Conservation (phyloP, 2,329 filamentous ascomycete genomes). For the Tolypocladium nubicola region DNA sequence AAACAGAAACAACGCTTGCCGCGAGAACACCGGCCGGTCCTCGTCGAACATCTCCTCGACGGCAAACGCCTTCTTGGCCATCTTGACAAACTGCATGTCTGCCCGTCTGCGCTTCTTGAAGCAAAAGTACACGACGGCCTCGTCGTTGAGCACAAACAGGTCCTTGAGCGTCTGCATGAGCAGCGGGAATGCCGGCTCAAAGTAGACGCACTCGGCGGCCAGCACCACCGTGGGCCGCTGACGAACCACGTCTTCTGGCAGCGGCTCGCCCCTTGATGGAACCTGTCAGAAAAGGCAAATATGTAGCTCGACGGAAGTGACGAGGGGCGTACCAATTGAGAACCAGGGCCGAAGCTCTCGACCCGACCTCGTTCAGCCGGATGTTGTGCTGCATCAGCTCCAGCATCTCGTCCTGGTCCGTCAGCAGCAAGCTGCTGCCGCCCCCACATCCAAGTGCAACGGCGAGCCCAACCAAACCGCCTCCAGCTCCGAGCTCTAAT, state of each 20-base stretch:
- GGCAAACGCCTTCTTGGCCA: constrained; percentile 54
- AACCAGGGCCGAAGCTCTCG: constrained; percentile 53
- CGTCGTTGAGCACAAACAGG: constrained; percentile 61
- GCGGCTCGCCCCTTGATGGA: constrained; percentile 44
- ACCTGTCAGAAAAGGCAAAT: not conserved
- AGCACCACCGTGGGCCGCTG: constrained; percentile 69
- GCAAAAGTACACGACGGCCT: constrained; percentile 64
- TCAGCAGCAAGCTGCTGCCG: constrained; percentile 56
- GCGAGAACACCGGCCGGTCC: constrained; percentile 44
- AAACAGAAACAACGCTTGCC: constrained; percentile 51
- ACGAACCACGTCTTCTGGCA: constrained; percentile 40
- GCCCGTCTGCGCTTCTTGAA: constrained; percentile 87
- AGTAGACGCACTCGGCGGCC: constrained; percentile 96
- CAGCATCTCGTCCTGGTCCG: constrained; percentile 81
- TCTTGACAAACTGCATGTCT: constrained; percentile 65
- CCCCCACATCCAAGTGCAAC: constrained; percentile 47
- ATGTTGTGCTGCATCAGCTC: constrained; percentile 82
- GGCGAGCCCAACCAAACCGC: constrained; percentile 69
- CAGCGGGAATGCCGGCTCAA: constrained; percentile 88
- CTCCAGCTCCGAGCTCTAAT: constrained; percentile 84
- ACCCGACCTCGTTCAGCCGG: constrained; percentile 60
- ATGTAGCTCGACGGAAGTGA: not conserved
- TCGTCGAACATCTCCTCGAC: constrained; percentile 54
- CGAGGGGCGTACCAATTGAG: constrained; percentile 61
- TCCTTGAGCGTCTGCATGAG: constrained; percentile 68